phyloP scores from a whole-genome alignment of 768 basidiomycete genomes.

The Phylloporus scabripes region DNA sequence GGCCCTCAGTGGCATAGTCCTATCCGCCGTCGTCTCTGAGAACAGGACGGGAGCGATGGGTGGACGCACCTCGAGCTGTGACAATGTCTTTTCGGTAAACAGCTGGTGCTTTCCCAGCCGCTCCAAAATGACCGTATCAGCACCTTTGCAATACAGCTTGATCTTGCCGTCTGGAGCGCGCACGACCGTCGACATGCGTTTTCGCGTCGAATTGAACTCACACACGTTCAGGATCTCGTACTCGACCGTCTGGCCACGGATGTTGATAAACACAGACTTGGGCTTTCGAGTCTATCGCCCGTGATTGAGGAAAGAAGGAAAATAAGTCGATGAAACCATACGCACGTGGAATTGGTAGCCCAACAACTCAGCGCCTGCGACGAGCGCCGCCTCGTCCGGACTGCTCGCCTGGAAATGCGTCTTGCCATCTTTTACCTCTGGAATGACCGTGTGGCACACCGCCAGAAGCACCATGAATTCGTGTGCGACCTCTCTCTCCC shows the following conservation, averaged over 20 bases:
- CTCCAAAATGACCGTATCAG: conserved; percentile 96
- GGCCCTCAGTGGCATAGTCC: conserved; percentile 97
- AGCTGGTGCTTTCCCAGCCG: conserved; percentile 81
- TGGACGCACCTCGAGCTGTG: conserved; percentile 77
- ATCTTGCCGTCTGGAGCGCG: conserved; percentile 84
- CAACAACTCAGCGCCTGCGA: conserved; percentile 86
- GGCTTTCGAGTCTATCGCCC: conserved; percentile 81
- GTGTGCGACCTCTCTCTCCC: conserved; percentile 48
- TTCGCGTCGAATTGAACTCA: conserved; percentile 97
- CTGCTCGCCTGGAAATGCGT: conserved; percentile 93
- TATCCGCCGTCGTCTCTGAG: conserved; percentile 22
- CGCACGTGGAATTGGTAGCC: conserved; percentile 93
- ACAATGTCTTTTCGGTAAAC: conserved; percentile 79
- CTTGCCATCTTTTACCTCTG: conserved; percentile 85
- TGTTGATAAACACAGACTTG: conserved; percentile 86
- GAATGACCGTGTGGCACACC: conserved; percentile 98
- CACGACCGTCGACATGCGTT: conserved; percentile 95
- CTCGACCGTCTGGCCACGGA: conserved; percentile 66
- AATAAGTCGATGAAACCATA: conserved; percentile 7
- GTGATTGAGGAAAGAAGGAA: background rate
- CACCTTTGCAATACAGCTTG: conserved; percentile 95
- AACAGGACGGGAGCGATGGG: background rate
- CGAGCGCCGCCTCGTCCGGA: conserved; percentile 96
- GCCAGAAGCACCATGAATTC: conserved; percentile 83
- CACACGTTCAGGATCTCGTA: conserved; percentile 94